Base-by-base conservation (phyloP, 1,284 basidiomycete genomes). In the Tremellales sp. region DNA sequence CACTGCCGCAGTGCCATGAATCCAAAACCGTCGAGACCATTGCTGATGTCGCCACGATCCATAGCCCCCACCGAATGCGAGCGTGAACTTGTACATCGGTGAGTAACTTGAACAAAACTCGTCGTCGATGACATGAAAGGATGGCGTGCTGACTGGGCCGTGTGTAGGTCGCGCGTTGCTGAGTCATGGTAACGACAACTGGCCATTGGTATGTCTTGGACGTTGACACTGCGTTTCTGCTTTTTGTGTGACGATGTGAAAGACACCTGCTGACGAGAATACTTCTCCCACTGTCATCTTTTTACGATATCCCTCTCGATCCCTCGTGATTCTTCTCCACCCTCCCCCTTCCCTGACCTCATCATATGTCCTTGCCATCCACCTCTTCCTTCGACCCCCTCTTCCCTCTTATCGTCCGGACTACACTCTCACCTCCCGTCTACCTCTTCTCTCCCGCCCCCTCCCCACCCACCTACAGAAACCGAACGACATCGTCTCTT, bases 401-500 rank as follows among this genome's bases (percentile, higher is more conserved):
- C 35, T 22, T 22, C 42, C 29, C n/a, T 18, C 25, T 16, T 22
- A 37, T 12, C 9, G 10, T 18, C 10, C 12, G 10, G 29, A 31
- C 29, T 16, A 10, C 10, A 31, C 29, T 16, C 29, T 10, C 29
- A 10, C 29, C 19, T 34, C 22, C 35, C n/a, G 13, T 43, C 18
- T 28, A 27, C 43, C 16, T 25, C 47, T 18, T 16, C 36, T 42
- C 27, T 42, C 43, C 12, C 37, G 24, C 19, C 38, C 18, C 21
- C 7, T 34, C 35, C 24, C 31, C 43, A 14, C 25, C 44, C 45
- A 34, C 40, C 14, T 25, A 21, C 55, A 71, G 68, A 71, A 71
- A 69, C 68, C 68, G 45, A 69, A 71, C 52, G 68, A 71, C 45
- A 71, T 71, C 43, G 67, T 70, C 59, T 66, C 61, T 51, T 71